Evolutionary conservation across 768 basidiomycete genomes (phyloP), one percentile per base, ranked within the genome.

Genomic region (Paxillus involutus): DNA sequence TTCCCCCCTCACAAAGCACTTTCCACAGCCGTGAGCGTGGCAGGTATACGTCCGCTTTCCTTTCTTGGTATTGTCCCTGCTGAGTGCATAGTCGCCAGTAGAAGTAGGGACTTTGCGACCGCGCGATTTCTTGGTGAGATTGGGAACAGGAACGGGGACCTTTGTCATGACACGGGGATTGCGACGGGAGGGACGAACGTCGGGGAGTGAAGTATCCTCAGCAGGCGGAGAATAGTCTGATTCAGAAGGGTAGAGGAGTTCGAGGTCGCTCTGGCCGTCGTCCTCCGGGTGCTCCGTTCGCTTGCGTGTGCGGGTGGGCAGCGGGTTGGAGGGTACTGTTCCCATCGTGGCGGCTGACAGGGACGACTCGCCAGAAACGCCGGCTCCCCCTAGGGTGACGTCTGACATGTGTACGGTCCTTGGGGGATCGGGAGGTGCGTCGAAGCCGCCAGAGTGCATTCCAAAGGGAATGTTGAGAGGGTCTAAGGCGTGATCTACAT

Each of bases 1-100:
- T 60, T 92, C 89, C 1, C 85, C 81, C 2, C 91, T 76, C 36
- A 82, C 82, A 62, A 94, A 94, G 52, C 85, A 84, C 73, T 91
- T 91, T 16, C 83, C 83, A 60, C 91, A 94, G 1, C 81, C 88
- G 1, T 80, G 73, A 0, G 88, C 88, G 17, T 77, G 75, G 67
- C 91, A 93, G 55, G 81, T 75, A 67, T 84, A 87, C 29, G 79
- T 75, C 45, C 88, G 73, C 13, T 61, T 49, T 36, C 68, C 71
- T 14, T 59, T 71, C 55, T 69, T 69, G 0, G 68, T 62, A 59
- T 71, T 73, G 47, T 69, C 72, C 51, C 37, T 64, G 52, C 61
- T 70, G 54, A 55, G 56, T 14, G 64, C 58, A 21, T 55, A 60
- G 8, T 61, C 57, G 41, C 63, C 55, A 45, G 47, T 56, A 52